phyloP scores from a whole-genome alignment of 1,284 basidiomycete genomes.

The Trichosporon faecale region DNA sequence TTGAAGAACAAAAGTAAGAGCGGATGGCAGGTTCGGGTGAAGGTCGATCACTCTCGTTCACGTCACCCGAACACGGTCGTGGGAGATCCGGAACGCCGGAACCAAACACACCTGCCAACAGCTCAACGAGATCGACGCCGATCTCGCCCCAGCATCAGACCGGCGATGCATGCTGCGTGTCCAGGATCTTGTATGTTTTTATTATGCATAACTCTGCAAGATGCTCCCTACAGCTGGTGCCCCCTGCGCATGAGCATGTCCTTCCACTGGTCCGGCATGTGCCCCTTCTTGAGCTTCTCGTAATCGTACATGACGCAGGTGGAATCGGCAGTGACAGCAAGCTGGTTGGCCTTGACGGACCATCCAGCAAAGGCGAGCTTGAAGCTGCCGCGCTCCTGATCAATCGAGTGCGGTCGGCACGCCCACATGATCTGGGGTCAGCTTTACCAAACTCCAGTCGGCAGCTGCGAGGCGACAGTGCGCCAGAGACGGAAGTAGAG shows the following conservation, averaged over 20 bases:
- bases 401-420: slow-evolving; percentile 35
- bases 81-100: no score
- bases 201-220: not conserved
- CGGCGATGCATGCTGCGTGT: no score
- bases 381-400: slow-evolving; percentile 39
- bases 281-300: slow-evolving; percentile 39
- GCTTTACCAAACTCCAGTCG: not conserved
- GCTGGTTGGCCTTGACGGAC: slow-evolving; percentile 39
- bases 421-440: slow-evolving; percentile 41
- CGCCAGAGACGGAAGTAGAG: not conserved
- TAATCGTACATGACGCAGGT: slow-evolving; percentile 51
- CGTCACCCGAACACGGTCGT: no score
- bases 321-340: slow-evolving; percentile 36
- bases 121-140: no score
- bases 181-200: not conserved
- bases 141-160: no score
- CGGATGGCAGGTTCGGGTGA: no score
- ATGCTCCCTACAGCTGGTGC: not conserved
- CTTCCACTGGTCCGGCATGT: slow-evolving; percentile 37
- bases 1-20: no score
- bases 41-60: no score
- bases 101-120: no score
- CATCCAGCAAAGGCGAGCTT: slow-evolving; percentile 38
- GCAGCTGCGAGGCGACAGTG: no score
- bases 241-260: slow-evolving; percentile 25